These are phyloP conservation scores for Pseudopyricularia cyperi DNA, from an alignment of 2,329 filamentous ascomycete species.

Conservation along the genomic window DNA sequence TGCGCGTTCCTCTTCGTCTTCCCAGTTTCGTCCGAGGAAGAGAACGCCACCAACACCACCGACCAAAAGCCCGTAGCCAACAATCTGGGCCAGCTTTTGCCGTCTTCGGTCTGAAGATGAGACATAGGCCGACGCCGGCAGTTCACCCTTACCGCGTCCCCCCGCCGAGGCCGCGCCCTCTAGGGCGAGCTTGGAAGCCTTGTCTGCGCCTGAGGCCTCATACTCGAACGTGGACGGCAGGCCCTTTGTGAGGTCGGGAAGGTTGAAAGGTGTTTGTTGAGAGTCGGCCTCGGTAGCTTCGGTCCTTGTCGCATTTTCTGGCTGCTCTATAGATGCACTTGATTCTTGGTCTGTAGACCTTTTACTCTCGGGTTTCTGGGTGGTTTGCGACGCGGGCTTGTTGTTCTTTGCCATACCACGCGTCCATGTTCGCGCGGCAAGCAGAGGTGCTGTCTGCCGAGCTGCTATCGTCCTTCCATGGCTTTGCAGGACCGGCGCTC, in stretches of 20 bases:
- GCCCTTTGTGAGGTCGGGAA: slow-evolving; percentile 86
- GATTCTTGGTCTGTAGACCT: neutral
- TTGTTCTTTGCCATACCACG: slow-evolving; percentile 2
- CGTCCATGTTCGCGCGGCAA: neutral
- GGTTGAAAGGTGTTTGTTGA: slow-evolving; percentile 36
- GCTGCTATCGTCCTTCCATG: neutral
- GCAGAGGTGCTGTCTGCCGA: neutral
- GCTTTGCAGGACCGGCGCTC: neutral
- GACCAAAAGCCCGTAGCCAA: slow-evolving; percentile 50
- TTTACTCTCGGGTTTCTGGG: neutral
- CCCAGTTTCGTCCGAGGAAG: slow-evolving; percentile 84
- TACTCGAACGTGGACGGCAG: slow-evolving; percentile 83
- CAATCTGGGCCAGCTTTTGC: slow-evolving; percentile 60
- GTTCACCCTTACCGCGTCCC: slow-evolving; percentile 48
- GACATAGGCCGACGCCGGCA: slow-evolving; percentile 70
- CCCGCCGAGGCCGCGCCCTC: slow-evolving; percentile 22
- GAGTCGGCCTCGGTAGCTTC: neutral
- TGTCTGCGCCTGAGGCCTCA: slow-evolving; percentile 45
- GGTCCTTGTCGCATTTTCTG: neutral
- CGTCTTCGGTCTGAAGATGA: slow-evolving; percentile 81
- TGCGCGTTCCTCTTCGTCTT: slow-evolving; percentile 51
- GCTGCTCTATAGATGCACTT: neutral
- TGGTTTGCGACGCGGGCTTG: neutral
- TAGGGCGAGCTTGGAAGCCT: slow-evolving; percentile 21
- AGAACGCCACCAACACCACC: slow-evolving; percentile 44